These are phyloP conservation scores for Sphenostylis stenocarpa DNA, from an alignment of 306 rosid species.

Conservation along the genomic window DNA sequence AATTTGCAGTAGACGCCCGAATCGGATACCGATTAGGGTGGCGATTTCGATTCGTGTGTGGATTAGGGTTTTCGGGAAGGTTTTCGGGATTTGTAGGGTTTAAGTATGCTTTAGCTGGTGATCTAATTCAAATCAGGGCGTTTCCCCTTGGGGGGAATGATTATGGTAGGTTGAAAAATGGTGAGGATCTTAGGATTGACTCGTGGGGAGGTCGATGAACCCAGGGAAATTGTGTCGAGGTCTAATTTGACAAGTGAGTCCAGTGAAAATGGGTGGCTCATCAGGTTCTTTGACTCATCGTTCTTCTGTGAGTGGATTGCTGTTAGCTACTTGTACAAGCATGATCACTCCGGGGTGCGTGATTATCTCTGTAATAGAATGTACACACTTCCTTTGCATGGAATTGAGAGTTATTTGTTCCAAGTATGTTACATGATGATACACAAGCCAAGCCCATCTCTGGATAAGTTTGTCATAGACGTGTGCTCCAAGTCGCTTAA, in stretches of 20 bases:
- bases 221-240: slow-evolving; percentile 78
- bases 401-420: slow-evolving; percentile 91
- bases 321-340: slow-evolving; percentile 94
- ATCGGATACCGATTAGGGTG: slow-evolving; percentile 35
- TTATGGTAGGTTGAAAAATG: slow-evolving; percentile 69
- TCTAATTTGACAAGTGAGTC: slow-evolving; percentile 54
- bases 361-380: slow-evolving; percentile 93
- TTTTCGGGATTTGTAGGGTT: slow-evolving; percentile 47
- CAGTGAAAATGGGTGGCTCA: slow-evolving; percentile 98
- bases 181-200: slow-evolving; percentile 81
- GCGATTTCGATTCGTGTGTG: background rate
- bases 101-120: slow-evolving; percentile 33
- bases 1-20: slow-evolving; percentile 24
- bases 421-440: slow-evolving; percentile 97
- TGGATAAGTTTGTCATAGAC: slow-evolving; percentile 96
- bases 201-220: slow-evolving; percentile 62
- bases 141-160: slow-evolving; percentile 36
- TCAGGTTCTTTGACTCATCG: slow-evolving; percentile 93
- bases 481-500: slow-evolving; percentile 84
- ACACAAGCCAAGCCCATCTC: slow-evolving; percentile 89
- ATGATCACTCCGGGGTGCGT: slow-evolving; percentile 90
- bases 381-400: slow-evolving; percentile 92
- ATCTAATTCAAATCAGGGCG: slow-evolving; percentile 30
- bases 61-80: slow-evolving; percentile 50
- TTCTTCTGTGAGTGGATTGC: slow-evolving; percentile 99